These are phyloP conservation scores for Cystobasidium sp. DNA, from an alignment of 1,284 basidiomycete genomes.

Conservation along the genomic window DNA sequence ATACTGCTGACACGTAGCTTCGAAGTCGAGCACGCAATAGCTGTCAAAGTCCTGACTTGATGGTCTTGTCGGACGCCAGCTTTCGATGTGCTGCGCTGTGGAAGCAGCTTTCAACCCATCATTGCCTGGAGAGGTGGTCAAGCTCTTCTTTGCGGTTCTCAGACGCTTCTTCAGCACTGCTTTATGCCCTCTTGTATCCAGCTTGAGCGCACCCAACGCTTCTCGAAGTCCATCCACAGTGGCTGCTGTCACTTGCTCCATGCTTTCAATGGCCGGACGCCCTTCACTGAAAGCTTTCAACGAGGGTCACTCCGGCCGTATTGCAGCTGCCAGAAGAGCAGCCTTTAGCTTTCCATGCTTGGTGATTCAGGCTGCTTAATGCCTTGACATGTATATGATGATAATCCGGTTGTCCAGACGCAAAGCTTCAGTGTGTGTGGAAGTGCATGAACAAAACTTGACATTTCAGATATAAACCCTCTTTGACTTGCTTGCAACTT, in stretches of 20 bases:
- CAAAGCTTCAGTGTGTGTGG: too few relatives aligned
- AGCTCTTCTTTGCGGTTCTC: conserved; percentile 44
- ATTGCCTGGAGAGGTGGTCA: background rate
- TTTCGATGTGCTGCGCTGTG: conserved; percentile 9
- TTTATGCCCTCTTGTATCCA: conserved; percentile 55
- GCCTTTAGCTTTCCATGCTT: conserved; percentile 4
- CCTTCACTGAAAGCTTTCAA: background rate
- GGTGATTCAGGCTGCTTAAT: background rate
- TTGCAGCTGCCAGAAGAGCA: background rate
- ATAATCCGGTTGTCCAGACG: background rate
- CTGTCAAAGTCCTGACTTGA: conserved; percentile 53
- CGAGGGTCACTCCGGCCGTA: conserved; percentile 1
- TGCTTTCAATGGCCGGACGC: background rate
- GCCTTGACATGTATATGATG: background rate
- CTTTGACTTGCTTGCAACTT: background rate
- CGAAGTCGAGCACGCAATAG: conserved; percentile 73
- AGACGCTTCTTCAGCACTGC: conserved; percentile 50
- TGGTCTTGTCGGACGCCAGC: conserved; percentile 23
- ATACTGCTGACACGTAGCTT: conserved; percentile 73
- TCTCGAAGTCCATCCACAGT: conserved; percentile 40
- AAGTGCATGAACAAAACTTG: too few relatives aligned
- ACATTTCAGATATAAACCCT: background rate
- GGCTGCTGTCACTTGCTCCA: conserved; percentile 27
- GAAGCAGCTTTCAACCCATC: background rate
- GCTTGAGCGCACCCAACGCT: conserved; percentile 50